Evolutionary conservation across 1,284 basidiomycete genomes (phyloP), one percentile per base, ranked within the genome.

Genomic region (Athelia sp.): DNA sequence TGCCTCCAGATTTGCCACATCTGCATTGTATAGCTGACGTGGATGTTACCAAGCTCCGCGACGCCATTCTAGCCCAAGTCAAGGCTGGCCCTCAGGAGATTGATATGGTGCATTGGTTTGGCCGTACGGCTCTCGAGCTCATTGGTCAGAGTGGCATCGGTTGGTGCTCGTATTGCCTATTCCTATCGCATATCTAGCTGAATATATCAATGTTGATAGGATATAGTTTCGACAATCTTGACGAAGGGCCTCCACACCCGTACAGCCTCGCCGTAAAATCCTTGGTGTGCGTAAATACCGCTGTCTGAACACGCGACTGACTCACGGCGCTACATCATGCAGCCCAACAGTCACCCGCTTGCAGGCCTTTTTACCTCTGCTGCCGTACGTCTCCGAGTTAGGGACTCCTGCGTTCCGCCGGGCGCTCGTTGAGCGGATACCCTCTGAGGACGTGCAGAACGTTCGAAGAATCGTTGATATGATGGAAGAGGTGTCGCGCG

Each of bases 111-210:
- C 57, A 61, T 21, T 66, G 62, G 52, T 60, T 70, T 48, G 62
- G 63, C 18, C 64, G 68, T 13, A 61, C 66, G 1, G 63, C 70
- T 1, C 62, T 74, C 29, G 72, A 74, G 54, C 58, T 72, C 22
- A 64, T 72, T 49, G 65, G 67, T 6, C 67, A 68, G 45, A 69
- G 63, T 13, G 70, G 67, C 1, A 54, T 73, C 2, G 70, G 69
- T 40, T 8, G n/a, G 15, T n/a, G 9, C 19, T n/a, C 19, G 36
- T 8, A 6, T 40, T 21, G 19, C 6, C 15, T 4, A 40, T 17
- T 40, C 8, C n/a, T 40, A 9, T n/a, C 15, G 15, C 4, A 17
- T n/a, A 21, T n/a, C 8, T n/a, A n/a, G 4, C 19, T 40, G 36
- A 29, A 40, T n/a, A n/a, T 21, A n/a, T 6, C 36, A 40, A 17